Conservation (phyloP, 208 protist species). For the Acanthamoeba triangularis region DNA sequence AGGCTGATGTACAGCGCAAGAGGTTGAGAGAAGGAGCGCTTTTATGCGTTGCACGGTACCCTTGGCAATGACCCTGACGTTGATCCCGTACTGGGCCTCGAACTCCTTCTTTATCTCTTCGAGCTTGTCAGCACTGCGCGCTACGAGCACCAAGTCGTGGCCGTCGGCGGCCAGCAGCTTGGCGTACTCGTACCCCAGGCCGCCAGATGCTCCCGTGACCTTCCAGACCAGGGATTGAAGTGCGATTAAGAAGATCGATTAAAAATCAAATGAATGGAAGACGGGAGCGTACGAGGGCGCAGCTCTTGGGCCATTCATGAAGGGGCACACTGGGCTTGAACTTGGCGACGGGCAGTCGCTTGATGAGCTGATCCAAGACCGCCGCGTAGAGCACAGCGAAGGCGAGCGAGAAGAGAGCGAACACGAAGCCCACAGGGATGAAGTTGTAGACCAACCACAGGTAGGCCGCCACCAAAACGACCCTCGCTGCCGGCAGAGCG, state of each 20-base stretch:
- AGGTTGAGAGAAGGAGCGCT: not conserved
- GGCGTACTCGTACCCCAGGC: conserved; percentile 56
- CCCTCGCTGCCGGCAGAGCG: not conserved
- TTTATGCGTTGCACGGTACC: not conserved
- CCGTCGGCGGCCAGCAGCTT: conserved; percentile 68
- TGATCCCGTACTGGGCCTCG: not conserved
- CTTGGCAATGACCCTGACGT: conserved; percentile 51
- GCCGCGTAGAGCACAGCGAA: not conserved
- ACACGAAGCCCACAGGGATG: not conserved
- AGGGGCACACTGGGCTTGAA: conserved; percentile 58
- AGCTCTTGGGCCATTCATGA: conserved; percentile 70
- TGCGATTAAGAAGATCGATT: not conserved
- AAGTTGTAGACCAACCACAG: not conserved
- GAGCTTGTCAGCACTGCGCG: conserved; percentile 48
- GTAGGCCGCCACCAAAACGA: not conserved
- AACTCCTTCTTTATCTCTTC: conserved; percentile 39
- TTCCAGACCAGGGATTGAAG: not conserved
- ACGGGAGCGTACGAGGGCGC: not conserved
- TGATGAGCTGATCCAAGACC: conserved; percentile 20
- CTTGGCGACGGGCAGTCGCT: not conserved
- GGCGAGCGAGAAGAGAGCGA: not conserved
- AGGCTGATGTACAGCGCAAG: not conserved
- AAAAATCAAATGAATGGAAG: not conserved
- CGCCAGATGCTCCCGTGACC: conserved; percentile 33
- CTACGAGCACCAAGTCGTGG: conserved; percentile 64